Base-by-base conservation (phyloP, 139 green algal genomes). In the Tetradesmus lagerheimii region DNA sequence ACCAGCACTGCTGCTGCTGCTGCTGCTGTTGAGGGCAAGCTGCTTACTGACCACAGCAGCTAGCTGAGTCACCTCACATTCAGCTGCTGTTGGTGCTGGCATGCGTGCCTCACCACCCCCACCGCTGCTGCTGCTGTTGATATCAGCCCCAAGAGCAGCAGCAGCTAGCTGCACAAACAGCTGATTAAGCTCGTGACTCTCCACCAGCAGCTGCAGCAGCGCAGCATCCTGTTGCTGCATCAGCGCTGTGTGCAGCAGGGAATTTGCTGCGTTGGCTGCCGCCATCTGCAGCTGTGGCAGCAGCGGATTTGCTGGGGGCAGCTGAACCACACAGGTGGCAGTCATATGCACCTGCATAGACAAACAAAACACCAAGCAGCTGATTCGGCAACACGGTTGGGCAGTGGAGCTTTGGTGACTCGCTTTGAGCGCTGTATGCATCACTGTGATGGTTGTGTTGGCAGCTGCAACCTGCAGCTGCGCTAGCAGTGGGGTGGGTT, bases 201-300 rank as follows among this genome's bases (percentile, higher is more conserved):
- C 31, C 12, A 29, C 50, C n/a, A 86, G 47, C 0, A 62, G 81
- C 47, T 86, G 45, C 41, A 77, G 27, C 47, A 86, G 31, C 16
- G 47, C 45, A 37, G 31, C 29, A 76, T 86, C 81, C n/a, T 86
- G 81, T 8, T 76, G 47, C 47, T 86, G 81, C 45, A 86, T 37
- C 81, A 86, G 16, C 1, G 20, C 81, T 12, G 45, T 47, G 31
- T 86, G 81, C 50, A 77, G 27, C n/a, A 86, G 81, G 8, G 47
- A 50, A 47, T 75, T 86, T 3, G 82, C 82, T 78, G 82, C 57
- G 66, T 78, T 62, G 35, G 57, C 57, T 20, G 57, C 25, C 8
- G 82, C 66, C 23, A 53, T 6, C 35, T 74, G 57, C 35, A 88
- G 82, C 53, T 78, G 82, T 18, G 66, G 82, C 8, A 43, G 53